Percentiles rank a stretch among this genome's conserved stretches.
Conservation (phyloP, 2,329 filamentous ascomycete species). For the Aspergillus melleus region DNA sequence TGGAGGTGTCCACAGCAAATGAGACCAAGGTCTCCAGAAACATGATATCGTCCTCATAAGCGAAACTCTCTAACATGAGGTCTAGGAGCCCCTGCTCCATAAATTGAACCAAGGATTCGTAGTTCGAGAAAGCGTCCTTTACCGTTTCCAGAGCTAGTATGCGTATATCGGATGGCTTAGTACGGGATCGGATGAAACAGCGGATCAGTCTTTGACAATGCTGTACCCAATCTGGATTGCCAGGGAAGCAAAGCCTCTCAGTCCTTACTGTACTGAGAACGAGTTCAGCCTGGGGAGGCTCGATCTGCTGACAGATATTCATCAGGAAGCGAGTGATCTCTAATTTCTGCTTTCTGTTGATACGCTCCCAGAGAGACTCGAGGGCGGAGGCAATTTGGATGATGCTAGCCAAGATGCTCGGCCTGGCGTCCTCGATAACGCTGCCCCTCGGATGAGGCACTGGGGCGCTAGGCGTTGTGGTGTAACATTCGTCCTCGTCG, state of each 20-base stretch:
- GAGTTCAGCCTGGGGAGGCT: slow-evolving; percentile 40
- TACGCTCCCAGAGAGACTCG: slow-evolving; percentile 39
- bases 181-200: slow-evolving; percentile 39
- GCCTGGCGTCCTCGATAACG: slow-evolving; percentile 35
- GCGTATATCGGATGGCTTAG: slow-evolving; percentile 41
- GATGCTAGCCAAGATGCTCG: slow-evolving; percentile 39
- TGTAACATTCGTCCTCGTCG: slow-evolving; percentile 24
- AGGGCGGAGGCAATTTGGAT: slow-evolving; percentile 38
- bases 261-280: slow-evolving; percentile 35
- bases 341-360: slow-evolving; percentile 36
- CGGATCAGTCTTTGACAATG: slow-evolving; percentile 36
- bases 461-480: slow-evolving; percentile 24
- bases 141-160: slow-evolving; percentile 40
- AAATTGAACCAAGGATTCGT: slow-evolving; percentile 32
- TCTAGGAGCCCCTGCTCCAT: slow-evolving; percentile 34
- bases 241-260: slow-evolving; percentile 36
- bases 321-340: slow-evolving; percentile 38
- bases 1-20: slow-evolving; percentile 38
- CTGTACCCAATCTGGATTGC: slow-evolving; percentile 33
- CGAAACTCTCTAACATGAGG: slow-evolving; percentile 35
- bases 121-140: slow-evolving; percentile 38
- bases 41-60: slow-evolving; percentile 37
- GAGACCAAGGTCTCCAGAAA: slow-evolving; percentile 42
- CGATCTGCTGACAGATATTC: slow-evolving; percentile 36
- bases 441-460: slow-evolving; percentile 25